Percentiles rank a stretch among this genome's conserved stretches.
These are phyloP conservation scores for Podospora pseudocomata DNA, from an alignment of 495 filamentous ascomycete species.

Conservation along the genomic window DNA sequence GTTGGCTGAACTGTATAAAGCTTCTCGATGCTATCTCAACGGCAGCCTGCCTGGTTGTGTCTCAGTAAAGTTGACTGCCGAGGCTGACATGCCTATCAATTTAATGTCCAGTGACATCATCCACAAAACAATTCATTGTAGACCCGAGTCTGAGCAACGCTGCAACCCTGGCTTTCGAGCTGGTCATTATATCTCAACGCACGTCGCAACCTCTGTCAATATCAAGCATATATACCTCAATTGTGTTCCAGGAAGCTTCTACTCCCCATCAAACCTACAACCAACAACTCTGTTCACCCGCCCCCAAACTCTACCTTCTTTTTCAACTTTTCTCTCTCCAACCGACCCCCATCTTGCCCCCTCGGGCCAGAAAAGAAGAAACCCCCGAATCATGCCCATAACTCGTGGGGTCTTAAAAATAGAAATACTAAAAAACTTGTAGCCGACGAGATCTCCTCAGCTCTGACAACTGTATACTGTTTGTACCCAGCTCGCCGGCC, in stretches of 20 bases:
- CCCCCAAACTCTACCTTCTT: not conserved
- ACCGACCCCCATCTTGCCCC: not conserved
- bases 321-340: not conserved
- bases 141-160: too few species aligned
- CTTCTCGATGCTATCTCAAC: too few species aligned
- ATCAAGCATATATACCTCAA: not conserved
- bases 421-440: not conserved
- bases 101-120: too few species aligned
- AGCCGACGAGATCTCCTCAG: not conserved
- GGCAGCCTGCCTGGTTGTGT: too few species aligned
- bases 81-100: too few species aligned
- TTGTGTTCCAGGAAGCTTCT: not conserved
- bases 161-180: too few species aligned
- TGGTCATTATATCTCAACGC: too few species aligned
- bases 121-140: too few species aligned
- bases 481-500: not conserved
- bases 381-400: not conserved
- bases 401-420: not conserved
- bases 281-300: not conserved
- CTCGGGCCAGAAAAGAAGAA: not conserved
- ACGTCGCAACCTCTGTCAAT: too few species aligned
- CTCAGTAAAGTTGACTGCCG: too few species aligned
- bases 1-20: too few species aligned
- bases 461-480: not conserved
- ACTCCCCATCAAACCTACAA: not conserved